Evolutionary conservation across 129 eudicot genomes (phyloP).

Genomic region (Ambrosia trifida): DNA sequence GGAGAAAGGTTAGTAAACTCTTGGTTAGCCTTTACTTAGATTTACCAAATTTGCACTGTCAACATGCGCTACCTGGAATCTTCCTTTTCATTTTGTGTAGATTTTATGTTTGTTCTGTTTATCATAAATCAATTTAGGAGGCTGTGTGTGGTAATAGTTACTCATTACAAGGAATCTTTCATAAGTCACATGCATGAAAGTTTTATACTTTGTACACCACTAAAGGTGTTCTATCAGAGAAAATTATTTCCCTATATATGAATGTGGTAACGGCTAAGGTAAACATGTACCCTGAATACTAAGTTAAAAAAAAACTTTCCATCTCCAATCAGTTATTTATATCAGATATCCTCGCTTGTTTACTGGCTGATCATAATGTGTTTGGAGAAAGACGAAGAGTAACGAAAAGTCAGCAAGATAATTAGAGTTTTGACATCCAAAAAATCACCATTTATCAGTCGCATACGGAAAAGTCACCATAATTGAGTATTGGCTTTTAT

Average conservation of each 20-base stretch:
- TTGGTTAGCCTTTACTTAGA: neutral
- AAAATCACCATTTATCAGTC: neutral
- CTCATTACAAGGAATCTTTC: neutral
- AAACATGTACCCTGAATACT: no score
- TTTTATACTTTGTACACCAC: neutral
- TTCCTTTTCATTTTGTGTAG: neutral
- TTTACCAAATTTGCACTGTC: neutral
- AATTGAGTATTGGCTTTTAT: neutral
- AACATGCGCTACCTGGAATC: neutral
- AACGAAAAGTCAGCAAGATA: neutral
- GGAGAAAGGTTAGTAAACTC: constrained; percentile 94
- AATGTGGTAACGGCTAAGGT: no score
- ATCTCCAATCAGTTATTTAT: no score
- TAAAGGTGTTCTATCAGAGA: no score
- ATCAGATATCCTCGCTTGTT: neutral
- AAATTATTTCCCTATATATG: no score
- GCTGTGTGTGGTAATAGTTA: neutral
- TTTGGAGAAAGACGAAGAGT: neutral
- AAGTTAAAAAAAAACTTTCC: no score
- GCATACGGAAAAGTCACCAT: neutral
- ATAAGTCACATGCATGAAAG: neutral
- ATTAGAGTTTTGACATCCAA: neutral
- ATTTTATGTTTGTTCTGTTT: no score
- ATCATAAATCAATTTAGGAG: neutral
- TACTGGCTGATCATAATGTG: neutral